Conservation (phyloP, 257 asterid species). For the Leonotis leonurus region DNA sequence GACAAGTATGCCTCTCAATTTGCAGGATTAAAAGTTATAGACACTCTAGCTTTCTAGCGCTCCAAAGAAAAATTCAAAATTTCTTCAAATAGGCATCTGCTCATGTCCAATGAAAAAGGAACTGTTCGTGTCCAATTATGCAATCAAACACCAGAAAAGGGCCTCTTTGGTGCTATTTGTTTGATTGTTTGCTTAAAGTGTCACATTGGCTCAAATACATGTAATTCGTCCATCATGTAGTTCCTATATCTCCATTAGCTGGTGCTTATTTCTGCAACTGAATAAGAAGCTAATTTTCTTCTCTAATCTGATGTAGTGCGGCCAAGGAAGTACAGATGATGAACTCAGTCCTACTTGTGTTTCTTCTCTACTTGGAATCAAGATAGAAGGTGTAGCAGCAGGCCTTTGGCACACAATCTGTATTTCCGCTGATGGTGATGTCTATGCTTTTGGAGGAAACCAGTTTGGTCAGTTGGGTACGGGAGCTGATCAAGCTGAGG, state of each 20-base stretch:
- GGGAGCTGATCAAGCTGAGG: constrained; percentile 92
- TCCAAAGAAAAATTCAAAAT: too few species aligned
- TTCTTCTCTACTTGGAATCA: constrained; percentile 88
- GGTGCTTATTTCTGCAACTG: background rate
- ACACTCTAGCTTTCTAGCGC: background rate
- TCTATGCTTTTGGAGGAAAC: constrained; percentile 92
- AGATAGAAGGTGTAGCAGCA: constrained; percentile 81
- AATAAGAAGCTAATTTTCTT: background rate
- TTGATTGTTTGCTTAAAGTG: background rate
- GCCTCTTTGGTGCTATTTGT: background rate
- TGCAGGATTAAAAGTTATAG: background rate
- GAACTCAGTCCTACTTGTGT: constrained; percentile 86
- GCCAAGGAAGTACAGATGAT: constrained; percentile 97
- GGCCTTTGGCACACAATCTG: constrained; percentile 98
- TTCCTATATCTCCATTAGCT: background rate
- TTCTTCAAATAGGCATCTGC: too few species aligned
- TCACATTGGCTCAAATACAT: background rate
- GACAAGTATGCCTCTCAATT: background rate
- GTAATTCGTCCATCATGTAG: background rate
- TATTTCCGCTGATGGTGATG: constrained; percentile 91
- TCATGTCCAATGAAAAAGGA: too few species aligned
- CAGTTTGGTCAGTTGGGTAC: constrained; percentile 99
- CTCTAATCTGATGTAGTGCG: constrained; percentile 55
- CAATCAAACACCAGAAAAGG: background rate
- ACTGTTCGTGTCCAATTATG: background rate